Evolutionary conservation across 345 rosid species (phyloP), one percentile per base, ranked within the genome.

Genomic region (Diplotaxis tenuifolia): DNA sequence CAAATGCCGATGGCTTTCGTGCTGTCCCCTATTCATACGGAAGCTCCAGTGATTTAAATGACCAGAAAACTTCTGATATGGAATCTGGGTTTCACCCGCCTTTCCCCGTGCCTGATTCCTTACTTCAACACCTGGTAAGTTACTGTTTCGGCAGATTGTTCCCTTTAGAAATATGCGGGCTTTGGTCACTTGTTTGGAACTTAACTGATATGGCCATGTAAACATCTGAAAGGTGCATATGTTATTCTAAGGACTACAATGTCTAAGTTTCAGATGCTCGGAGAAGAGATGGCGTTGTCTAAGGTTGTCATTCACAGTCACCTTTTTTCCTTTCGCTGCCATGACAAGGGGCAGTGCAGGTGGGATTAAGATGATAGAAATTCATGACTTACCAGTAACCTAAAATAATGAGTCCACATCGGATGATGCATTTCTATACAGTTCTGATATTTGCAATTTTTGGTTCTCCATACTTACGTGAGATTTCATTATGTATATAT

Each of bases 231-330:
- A 85, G 84, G 87, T 85, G 91, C 91, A 82, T 84, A 75, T 89
- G 89, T 89, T 84, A 65, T 89, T 89, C 97, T 95, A 87, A 95
- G 98, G 98, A 87, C 88, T 87, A 91, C 80, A 74, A 86, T 95
- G 95, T 95, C 97, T 85, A 92, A 94, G 99, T 95, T 95, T 89
- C 99, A 95, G 99, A 95, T 95, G 83, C 93, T 87, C 68, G 99
- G 93, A 80, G 97, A 88, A 87, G 90, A 73, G 88, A 83, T 78
- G 87, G 84, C 71, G 88, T 87, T 47, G 20, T 47, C 54, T 47
- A 47, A 47, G 54, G 88, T 87, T 84, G 79, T 85, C 86, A 83
- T 81, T 83, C 87, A 78, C 82, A 72, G 89, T 88, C 93, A 82
- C 95, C 96, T 89, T 94, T 90, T 91, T 89, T 84, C 83, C 86